These are phyloP conservation scores for Arctostaphylos glauca DNA, from an alignment of 148 eudicot species.

Conservation along the genomic window DNA sequence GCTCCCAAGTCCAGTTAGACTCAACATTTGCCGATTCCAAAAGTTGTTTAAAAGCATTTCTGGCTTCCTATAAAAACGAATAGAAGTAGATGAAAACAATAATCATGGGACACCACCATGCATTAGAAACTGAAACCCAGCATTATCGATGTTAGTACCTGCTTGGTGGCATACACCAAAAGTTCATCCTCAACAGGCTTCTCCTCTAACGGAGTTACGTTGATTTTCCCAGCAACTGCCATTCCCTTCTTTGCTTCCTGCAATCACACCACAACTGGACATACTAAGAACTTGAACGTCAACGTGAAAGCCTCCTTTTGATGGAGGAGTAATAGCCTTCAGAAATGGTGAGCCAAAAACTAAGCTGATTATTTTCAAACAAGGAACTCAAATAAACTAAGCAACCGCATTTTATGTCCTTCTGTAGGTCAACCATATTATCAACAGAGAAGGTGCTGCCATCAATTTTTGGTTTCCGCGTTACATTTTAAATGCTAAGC, in stretches of 20 bases:
- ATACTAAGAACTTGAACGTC: not conserved
- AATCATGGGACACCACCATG: not conserved
- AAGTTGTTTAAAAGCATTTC: constrained; percentile 79
- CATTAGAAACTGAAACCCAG: not conserved
- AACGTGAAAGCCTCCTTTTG: constrained; percentile 1
- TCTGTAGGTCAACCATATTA: not conserved
- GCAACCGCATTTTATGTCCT: not conserved
- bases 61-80: constrained; percentile 69
- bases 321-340: not conserved
- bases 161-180: constrained; percentile 74
- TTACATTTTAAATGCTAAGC: not conserved
- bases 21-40: constrained; percentile 88
- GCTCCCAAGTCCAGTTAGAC: constrained; percentile 98
- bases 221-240: constrained; percentile 56
- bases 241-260: constrained; percentile 84
- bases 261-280: not conserved
- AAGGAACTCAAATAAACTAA: not conserved
- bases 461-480: constrained; percentile 1
- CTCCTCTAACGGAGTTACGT: constrained; percentile 53
- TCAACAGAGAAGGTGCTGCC: not conserved
- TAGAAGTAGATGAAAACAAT: not conserved
- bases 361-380: not conserved
- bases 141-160: constrained; percentile 39
- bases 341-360: not conserved
- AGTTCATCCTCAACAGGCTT: constrained; percentile 71